Evolutionary conservation across 176 grass and related monocot species (phyloP).

Genomic region (Alloteropsis semialata): DNA sequence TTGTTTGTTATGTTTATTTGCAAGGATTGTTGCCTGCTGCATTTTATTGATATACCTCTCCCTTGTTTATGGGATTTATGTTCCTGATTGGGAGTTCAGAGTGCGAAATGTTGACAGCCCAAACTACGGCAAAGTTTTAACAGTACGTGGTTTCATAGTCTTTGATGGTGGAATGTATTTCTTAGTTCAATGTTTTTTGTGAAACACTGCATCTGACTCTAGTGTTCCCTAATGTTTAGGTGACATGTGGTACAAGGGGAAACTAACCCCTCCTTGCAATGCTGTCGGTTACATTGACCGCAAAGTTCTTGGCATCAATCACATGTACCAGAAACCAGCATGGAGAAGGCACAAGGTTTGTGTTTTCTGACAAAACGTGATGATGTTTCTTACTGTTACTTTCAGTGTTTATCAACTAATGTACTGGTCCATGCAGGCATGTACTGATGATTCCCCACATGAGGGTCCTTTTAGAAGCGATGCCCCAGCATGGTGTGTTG

Average conservation of each 20-base stretch:
- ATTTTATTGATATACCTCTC: slow-evolving; percentile 68
- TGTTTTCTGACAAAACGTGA: background rate
- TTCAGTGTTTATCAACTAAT: slow-evolving; percentile 6
- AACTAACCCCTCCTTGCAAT: slow-evolving; percentile 79
- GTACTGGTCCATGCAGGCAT: slow-evolving; percentile 43
- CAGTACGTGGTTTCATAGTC: slow-evolving; percentile 1
- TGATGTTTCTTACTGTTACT: background rate
- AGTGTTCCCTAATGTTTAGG: slow-evolving; percentile 39
- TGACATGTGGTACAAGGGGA: slow-evolving; percentile 79
- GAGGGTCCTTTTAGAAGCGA: slow-evolving; percentile 66
- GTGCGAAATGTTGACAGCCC: slow-evolving; percentile 55
- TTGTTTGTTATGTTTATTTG: background rate
- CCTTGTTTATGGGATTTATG: slow-evolving; percentile 69
- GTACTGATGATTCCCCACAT: slow-evolving; percentile 76
- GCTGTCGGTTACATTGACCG: slow-evolving; percentile 84
- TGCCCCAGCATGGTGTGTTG: slow-evolving; percentile 77
- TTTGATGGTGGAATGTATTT: background rate
- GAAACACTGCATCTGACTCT: background rate
- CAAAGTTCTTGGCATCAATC: slow-evolving; percentile 78
- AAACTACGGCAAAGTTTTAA: slow-evolving; percentile 60
- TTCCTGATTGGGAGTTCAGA: slow-evolving; percentile 91
- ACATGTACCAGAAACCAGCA: slow-evolving; percentile 79
- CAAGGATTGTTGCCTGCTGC: slow-evolving; percentile 75
- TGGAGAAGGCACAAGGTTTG: slow-evolving; percentile 82
- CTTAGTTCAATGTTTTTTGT: background rate